Base-by-base conservation (phyloP, 345 rosid species). In the Lepidium aucheri region DNA sequence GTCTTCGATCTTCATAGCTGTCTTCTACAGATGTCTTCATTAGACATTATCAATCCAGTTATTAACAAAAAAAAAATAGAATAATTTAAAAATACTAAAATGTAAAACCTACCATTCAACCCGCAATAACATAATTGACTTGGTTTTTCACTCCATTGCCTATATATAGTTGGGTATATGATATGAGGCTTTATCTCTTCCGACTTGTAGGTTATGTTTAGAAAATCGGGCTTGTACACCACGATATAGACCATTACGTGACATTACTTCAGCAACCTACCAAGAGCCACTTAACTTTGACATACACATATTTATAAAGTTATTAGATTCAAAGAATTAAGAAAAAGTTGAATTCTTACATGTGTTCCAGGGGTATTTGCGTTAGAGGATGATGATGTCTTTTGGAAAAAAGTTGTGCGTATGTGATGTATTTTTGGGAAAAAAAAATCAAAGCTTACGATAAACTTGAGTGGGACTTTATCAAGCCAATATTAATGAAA, bases 121-220 rank as follows among this genome's bases (percentile, higher is more conserved):
- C 72, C 3, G 32, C 49, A 45, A 15, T 10, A 2, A 68, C 46
- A 38, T 4, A 35, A 16, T 68, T 46, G 17, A 46, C 56, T 0
- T 56, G 2, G 0, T 46, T 26, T 9, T 57, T 36, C 0, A 4
- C 0, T 45, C 39, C 72, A 26, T 14, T 56, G 14, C 65, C 49
- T 14, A 68, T 38, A 47, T 56, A 56, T 35, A 58, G 17, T 34
- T 68, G 49, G 12, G 7, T 0, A 47, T 46, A 68, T 1, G 65
- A 47, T 46, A 68, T 1, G 65, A 58, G 3, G 65, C 51, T 68
- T 68, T 58, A 38, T 68, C 50, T 38, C 8, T 39, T 36, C 11
- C 6, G 6, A 68, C 4, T 13, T 50, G 32, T 13, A 35, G 4
- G 0, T 1, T 2, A 17, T 12, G 3, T 12, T 4, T 4, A 26